Conservation (phyloP, 495 filamentous ascomycete genomes). For the Penicillium robsamsonii region DNA sequence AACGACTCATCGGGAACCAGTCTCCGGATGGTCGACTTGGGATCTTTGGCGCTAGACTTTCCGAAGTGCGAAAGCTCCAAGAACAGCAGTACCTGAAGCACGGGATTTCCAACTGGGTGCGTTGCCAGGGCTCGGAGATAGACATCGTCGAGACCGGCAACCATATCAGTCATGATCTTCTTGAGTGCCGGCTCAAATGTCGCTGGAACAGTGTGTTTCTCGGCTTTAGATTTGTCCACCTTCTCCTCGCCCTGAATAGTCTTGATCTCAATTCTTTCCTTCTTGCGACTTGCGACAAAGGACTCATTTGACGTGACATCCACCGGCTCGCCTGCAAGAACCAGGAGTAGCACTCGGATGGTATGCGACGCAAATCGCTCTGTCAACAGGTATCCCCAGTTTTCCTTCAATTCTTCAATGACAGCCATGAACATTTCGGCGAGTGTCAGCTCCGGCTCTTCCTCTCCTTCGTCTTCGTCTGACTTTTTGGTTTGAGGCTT, state of each 20-base stretch:
- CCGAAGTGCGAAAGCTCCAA: slow-evolving; percentile 73
- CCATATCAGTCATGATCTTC: slow-evolving; percentile 73
- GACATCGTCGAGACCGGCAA: slow-evolving; percentile 65
- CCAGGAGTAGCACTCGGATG: slow-evolving; percentile 76
- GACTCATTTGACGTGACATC: slow-evolving; percentile 61
- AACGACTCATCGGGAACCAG: slow-evolving; percentile 65
- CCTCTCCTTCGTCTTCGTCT: slow-evolving; percentile 30
- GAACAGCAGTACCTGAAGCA: slow-evolving; percentile 80
- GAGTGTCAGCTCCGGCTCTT: slow-evolving; percentile 57
- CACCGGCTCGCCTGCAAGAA: slow-evolving; percentile 80
- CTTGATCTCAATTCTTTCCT: slow-evolving; percentile 67
- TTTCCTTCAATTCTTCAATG: slow-evolving; percentile 77
- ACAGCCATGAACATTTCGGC: slow-evolving; percentile 81
- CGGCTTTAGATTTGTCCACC: slow-evolving; percentile 26
- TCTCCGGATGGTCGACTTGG: slow-evolving; percentile 56
- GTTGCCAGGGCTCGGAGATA: slow-evolving; percentile 76
- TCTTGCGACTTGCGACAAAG: slow-evolving; percentile 81
- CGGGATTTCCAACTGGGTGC: slow-evolving; percentile 85
- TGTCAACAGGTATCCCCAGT: slow-evolving; percentile 79
- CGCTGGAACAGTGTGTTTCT: slow-evolving; percentile 64
- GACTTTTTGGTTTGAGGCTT: slow-evolving; percentile 43
- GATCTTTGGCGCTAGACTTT: slow-evolving; percentile 60
- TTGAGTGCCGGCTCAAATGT: slow-evolving; percentile 73
- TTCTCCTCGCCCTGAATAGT: slow-evolving; percentile 35
- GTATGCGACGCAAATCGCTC: slow-evolving; percentile 91